Conservation (phyloP, 495 filamentous ascomycete genomes). For the Aspergillus wentii region DNA sequence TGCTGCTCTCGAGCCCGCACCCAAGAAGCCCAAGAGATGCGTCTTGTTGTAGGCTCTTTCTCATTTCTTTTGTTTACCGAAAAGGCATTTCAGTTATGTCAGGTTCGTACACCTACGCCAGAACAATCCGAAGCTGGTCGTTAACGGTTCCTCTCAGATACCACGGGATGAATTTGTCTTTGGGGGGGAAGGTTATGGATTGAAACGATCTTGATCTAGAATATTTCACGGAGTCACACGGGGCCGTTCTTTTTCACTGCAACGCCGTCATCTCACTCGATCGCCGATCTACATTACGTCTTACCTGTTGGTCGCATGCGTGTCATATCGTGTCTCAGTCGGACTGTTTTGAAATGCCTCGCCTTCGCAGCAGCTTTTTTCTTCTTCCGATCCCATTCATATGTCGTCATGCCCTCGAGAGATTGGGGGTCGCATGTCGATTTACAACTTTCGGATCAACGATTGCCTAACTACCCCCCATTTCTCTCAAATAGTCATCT, state of each 20-base stretch:
- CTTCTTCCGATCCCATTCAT: constrained; percentile 7
- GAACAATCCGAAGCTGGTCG: constrained; percentile 1
- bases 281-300: not conserved
- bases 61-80: no score
- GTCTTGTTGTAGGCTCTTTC: constrained; percentile 32
- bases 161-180: constrained; percentile 16
- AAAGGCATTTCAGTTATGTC: constrained; percentile 5
- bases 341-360: not conserved
- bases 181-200: constrained; percentile 12
- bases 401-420: not conserved
- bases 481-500: not conserved
- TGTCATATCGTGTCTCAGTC: not conserved
- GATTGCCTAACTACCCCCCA: not conserved
- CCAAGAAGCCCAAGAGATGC: constrained; percentile 58
- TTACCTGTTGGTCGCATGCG: not conserved
- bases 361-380: not conserved
- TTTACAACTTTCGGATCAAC: not conserved
- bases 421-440: not conserved
- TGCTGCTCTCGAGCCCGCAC: constrained; percentile 80
- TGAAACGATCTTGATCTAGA: constrained; percentile 5
- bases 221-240: constrained; percentile 1
- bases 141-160: constrained; percentile 9
- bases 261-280: constrained; percentile 8
- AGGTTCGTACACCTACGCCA: constrained; percentile 16
- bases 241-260: constrained; percentile 12